Evolutionary conservation across 2,329 filamentous ascomycete genomes (phyloP).

Genomic region (Pyrenochaeta sp.): DNA sequence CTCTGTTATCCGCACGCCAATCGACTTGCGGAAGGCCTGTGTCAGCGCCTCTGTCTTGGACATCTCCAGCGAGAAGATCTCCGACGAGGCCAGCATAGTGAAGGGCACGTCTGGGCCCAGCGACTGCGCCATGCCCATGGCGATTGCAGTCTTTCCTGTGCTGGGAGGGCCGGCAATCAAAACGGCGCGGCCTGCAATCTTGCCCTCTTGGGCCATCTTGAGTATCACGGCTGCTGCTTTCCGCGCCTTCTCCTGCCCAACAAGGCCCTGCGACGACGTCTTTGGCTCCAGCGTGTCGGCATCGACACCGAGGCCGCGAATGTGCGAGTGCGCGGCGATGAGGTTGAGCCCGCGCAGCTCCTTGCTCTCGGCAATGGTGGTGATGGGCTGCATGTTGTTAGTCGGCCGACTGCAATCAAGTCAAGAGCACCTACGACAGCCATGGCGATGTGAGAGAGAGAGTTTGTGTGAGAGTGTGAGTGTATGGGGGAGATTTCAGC

Average conservation of each 20-base stretch:
- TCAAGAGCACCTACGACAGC: conserved; percentile 37
- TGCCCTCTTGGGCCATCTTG: conserved; percentile 98
- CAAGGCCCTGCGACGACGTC: conserved; percentile 85
- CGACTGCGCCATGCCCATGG: conserved; percentile 98
- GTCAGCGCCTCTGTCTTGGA: conserved; percentile 98
- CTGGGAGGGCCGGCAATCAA: conserved; percentile 95
- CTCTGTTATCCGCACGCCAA: conserved; percentile 97
- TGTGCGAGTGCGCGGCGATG: conserved; percentile 98
- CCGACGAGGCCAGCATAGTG: conserved; percentile 92
- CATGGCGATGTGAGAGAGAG: conserved; percentile 32
- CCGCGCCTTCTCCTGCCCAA: conserved; percentile 94
- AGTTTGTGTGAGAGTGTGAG: not conserved
- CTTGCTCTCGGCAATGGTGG: conserved; percentile 91
- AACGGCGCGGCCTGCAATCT: conserved; percentile 94
- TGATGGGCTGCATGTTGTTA: conserved; percentile 59
- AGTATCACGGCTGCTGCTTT: conserved; percentile 96
- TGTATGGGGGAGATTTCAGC: not conserved
- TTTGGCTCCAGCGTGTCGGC: conserved; percentile 88
- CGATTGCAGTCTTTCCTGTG: conserved; percentile 97
- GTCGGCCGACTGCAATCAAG: not conserved
- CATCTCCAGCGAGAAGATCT: conserved; percentile 99
- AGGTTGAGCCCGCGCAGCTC: conserved; percentile 96
- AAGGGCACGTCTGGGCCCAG: conserved; percentile 94
- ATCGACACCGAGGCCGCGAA: conserved; percentile 94
- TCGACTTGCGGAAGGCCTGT: conserved; percentile 98